A percentile compares a stretch with the other conserved stretches of the same genome.
phyloP scores from a whole-genome alignment of 106 monocot genomes.

The Cymbidium sinense region DNA sequence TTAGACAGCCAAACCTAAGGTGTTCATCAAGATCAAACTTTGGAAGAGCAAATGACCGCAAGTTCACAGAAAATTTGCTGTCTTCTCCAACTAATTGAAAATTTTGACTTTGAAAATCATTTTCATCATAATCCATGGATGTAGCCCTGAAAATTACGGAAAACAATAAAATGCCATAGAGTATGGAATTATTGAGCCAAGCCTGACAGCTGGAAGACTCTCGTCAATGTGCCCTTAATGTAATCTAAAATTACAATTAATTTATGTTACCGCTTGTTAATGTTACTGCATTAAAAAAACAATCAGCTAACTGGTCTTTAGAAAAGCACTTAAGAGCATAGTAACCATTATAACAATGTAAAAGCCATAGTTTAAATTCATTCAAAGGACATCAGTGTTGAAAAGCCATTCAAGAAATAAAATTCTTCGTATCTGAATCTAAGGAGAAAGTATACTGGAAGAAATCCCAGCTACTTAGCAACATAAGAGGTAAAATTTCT shows the following conservation, averaged over 20 bases:
- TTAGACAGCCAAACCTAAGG: conserved; percentile 68
- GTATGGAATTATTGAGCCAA: neutral
- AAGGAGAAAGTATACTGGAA: no score
- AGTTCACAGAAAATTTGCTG: conserved; percentile 46
- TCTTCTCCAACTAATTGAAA: conserved; percentile 76
- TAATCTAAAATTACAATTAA: neutral
- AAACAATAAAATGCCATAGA: neutral
- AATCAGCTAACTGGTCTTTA: neutral
- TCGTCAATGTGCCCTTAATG: neutral
- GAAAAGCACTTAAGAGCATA: neutral
- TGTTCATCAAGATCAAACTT: conserved; percentile 84
- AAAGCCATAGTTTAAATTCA: no score
- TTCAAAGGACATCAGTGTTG: no score
- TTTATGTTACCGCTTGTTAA: neutral
- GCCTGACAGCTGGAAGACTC: neutral
- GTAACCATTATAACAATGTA: no score
- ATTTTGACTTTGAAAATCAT: conserved; percentile 86
- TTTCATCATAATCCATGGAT: conserved; percentile 96
- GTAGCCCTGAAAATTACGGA: conserved; percentile 35
- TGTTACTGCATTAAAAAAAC: neutral
- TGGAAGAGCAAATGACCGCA: conserved; percentile 58
- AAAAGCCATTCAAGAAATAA: no score
- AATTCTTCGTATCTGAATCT: no score
- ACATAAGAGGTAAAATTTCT: no score
- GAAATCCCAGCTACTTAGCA: no score